Evolutionary conservation across 2,329 filamentous ascomycete genomes (phyloP).

Genomic region (Fusarium sp.): DNA sequence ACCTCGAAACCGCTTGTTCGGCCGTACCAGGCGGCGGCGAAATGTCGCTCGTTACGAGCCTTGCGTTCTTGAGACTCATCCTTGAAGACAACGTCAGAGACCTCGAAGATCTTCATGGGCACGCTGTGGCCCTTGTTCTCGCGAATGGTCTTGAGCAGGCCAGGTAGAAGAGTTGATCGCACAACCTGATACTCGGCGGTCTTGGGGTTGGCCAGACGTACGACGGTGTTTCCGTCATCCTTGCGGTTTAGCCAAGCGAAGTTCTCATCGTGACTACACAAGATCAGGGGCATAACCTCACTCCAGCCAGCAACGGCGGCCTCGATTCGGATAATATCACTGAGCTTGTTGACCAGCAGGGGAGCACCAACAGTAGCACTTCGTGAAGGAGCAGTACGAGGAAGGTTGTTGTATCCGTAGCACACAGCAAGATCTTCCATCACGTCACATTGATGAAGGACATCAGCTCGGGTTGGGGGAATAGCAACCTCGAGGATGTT

Average conservation of each 20-base stretch:
- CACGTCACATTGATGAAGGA: slow-evolving; percentile 95
- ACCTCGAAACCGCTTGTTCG: slow-evolving; percentile 95
- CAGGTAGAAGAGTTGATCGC: slow-evolving; percentile 84
- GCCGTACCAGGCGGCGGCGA: slow-evolving; percentile 94
- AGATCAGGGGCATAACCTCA: slow-evolving; percentile 94
- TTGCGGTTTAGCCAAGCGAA: slow-evolving; percentile 93
- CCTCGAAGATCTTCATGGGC: slow-evolving; percentile 93
- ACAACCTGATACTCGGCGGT: slow-evolving; percentile 94
- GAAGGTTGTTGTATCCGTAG: slow-evolving; percentile 97
- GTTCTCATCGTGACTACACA: slow-evolving; percentile 98
- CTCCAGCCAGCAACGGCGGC: slow-evolving; percentile 95
- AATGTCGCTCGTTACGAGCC: slow-evolving; percentile 92
- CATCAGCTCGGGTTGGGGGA: slow-evolving; percentile 90
- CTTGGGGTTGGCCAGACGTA: slow-evolving; percentile 91
- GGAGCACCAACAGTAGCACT: slow-evolving; percentile 87
- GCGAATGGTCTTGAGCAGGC: slow-evolving; percentile 90
- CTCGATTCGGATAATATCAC: slow-evolving; percentile 89
- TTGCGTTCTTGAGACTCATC: slow-evolving; percentile 83
- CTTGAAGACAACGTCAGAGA: slow-evolving; percentile 91
- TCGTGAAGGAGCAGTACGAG: slow-evolving; percentile 85
- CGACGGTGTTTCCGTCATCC: slow-evolving; percentile 84
- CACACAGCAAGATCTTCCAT: slow-evolving; percentile 99
- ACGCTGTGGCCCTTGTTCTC: slow-evolving; percentile 92
- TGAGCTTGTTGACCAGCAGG: slow-evolving; percentile 91
- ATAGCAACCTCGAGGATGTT: slow-evolving; percentile 84